Percentiles rank a stretch among this genome's conserved stretches.
These are phyloP conservation scores for Biscogniauxia marginata DNA, from an alignment of 2,329 filamentous ascomycete species.

Conservation along the genomic window DNA sequence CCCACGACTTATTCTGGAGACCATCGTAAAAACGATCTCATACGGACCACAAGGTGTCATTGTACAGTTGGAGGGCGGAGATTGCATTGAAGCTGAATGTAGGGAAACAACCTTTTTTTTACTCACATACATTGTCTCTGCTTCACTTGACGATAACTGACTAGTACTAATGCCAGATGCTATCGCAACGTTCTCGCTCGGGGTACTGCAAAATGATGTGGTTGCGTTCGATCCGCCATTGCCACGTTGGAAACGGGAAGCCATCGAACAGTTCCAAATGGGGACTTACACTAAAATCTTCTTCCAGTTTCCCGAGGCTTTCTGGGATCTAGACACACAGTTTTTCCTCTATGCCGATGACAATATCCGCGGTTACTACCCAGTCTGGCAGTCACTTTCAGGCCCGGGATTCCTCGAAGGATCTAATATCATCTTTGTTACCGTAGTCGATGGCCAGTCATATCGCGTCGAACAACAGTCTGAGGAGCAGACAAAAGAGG, in stretches of 20 bases:
- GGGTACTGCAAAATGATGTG: slow-evolving; percentile 62
- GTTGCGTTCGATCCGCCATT: slow-evolving; percentile 58
- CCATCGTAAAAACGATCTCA: slow-evolving; percentile 52
- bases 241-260: slow-evolving; percentile 62
- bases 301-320: slow-evolving; percentile 64
- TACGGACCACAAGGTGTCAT: slow-evolving; percentile 54
- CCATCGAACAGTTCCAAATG: slow-evolving; percentile 65
- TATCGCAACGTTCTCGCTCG: slow-evolving; percentile 66
- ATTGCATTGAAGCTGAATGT: slow-evolving; percentile 31
- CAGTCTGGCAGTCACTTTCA: slow-evolving; percentile 64
- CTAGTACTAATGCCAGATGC: slow-evolving; percentile 40
- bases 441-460: slow-evolving; percentile 55
- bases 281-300: slow-evolving; percentile 74
- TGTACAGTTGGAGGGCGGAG: slow-evolving; percentile 51
- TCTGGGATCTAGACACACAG: slow-evolving; percentile 55
- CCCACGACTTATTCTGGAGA: slow-evolving; percentile 55
- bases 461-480: slow-evolving; percentile 59
- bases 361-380: slow-evolving; percentile 43
- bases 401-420: slow-evolving; percentile 56
- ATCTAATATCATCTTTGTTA: slow-evolving; percentile 65
- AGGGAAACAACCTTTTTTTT: slow-evolving; percentile 4
- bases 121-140: neutral
- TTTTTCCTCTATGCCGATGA: slow-evolving; percentile 47
- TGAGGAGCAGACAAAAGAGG: slow-evolving; percentile 54
- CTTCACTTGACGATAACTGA: no score